Evolutionary conservation across 495 filamentous ascomycete genomes (phyloP), one percentile per base, ranked within the genome.

Genomic region (Penicillium bialowiezense): DNA sequence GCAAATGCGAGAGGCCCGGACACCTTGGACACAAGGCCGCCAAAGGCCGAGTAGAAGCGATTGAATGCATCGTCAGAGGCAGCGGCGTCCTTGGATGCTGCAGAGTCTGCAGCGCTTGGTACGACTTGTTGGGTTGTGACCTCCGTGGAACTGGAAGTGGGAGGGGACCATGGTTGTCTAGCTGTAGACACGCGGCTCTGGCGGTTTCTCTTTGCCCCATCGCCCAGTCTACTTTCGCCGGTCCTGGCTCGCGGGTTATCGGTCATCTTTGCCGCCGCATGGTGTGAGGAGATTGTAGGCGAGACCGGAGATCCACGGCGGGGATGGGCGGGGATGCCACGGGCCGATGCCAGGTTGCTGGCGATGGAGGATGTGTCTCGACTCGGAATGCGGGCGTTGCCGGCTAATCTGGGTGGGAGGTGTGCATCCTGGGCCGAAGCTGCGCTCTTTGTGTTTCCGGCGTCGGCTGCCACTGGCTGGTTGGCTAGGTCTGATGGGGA

Each of bases 1-100:
- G 92, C 88, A 67, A 96, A 97, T 10, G 90, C 91, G 6, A 98
- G 74, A 10, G 90, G 90, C 0, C 90, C 89, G 5, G 92, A 95
- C 3, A 98, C 79, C 41, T 80, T 82, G 41, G 86, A 88, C 57
- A 97, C 85, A 18, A 97, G 76, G 32, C 76, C 84, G 42, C 90
- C 90, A 59, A 97, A 90, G 14, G 87, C 89, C 44, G 78, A 89
- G 69, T 96, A 98, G 60, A 97, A 98, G 44, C 83, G 78, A 26
- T 89, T 83, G 63, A 97, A 98, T 0, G 85, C 77, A 41, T 95
- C 90, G 7, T 95, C 91, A n/a, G 65, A 72, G 0, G 65, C 18
- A 7, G 63, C 36, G 7, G 44, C 44, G 52, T 42, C 29, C 20
- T 47, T 58, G 6, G 37, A 48, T 5, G 35, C 54, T 12, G 29